Evolutionary conservation across 2,329 filamentous ascomycete species (phyloP).

Genomic region (Colletotrichum incanum): DNA sequence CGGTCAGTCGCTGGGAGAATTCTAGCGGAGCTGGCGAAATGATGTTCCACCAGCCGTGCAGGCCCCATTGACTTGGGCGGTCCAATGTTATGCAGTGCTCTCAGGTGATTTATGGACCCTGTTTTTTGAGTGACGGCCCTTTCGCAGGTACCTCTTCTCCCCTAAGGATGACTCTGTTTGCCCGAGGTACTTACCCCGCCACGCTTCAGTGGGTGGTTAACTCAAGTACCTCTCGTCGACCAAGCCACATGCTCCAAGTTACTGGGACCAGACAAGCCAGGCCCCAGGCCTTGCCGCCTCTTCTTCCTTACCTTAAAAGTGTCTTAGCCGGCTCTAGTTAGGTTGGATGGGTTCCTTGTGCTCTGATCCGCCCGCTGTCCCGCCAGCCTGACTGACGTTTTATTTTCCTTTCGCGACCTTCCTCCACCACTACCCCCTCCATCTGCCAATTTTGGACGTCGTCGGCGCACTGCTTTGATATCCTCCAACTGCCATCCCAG

Average conservation of each 20-base stretch:
- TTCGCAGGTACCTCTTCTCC: constrained; percentile 2
- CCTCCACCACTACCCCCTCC: constrained; percentile 39
- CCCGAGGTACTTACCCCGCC: constrained; percentile 8
- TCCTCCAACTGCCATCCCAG: constrained; percentile 31
- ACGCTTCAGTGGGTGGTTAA: neutral
- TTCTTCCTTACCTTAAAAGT: constrained; percentile 16
- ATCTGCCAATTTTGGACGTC: constrained; percentile 37
- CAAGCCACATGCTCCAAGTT: constrained; percentile 9
- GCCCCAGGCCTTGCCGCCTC: constrained; percentile 8
- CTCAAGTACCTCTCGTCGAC: constrained; percentile 1
- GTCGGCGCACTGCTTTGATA: constrained; percentile 37
- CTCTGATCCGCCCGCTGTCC: constrained; percentile 36
- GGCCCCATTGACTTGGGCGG: neutral
- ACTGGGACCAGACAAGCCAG: neutral
- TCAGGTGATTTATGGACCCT: neutral
- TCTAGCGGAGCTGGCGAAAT: constrained; percentile 29
- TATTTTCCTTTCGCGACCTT: constrained; percentile 42
- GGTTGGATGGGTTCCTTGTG: constrained; percentile 27
- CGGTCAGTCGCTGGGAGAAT: constrained; percentile 11
- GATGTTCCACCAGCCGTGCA: constrained; percentile 25
- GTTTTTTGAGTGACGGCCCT: constrained; percentile 6
- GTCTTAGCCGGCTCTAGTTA: constrained; percentile 23
- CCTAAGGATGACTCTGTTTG: neutral
- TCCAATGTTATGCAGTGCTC: neutral
- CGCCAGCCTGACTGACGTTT: constrained; percentile 44